Percentiles rank a stretch among this genome's conserved stretches.
phyloP scores from a whole-genome alignment of 2,329 filamentous ascomycete genomes.

The Aureobasidium sp. region DNA sequence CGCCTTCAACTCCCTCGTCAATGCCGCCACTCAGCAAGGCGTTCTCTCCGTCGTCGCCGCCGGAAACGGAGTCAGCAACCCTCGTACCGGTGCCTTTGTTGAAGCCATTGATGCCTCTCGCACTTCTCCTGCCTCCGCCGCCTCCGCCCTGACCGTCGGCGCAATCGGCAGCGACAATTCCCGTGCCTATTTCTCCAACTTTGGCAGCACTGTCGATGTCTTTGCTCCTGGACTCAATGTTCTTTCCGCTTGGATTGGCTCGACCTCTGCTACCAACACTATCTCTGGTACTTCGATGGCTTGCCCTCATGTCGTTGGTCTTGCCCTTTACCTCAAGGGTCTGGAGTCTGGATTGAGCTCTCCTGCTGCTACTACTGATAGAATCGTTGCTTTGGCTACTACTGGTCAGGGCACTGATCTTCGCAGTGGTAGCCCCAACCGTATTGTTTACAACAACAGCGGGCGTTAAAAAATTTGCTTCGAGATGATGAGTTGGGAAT shows the following conservation, averaged over 20 bases:
- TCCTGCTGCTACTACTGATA: conserved; percentile 3
- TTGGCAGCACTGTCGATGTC: conserved; percentile 32
- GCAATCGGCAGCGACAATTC: conserved; percentile 26
- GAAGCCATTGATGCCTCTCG: conserved; percentile 12
- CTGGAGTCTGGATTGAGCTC: conserved; percentile 7
- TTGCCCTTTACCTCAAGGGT: conserved; percentile 51
- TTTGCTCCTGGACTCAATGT: conserved; percentile 33
- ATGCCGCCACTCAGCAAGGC: conserved; percentile 40
- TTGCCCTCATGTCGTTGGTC: conserved; percentile 58
- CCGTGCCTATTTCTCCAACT: conserved; percentile 35
- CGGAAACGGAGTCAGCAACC: conserved; percentile 40
- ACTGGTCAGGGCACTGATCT: conserved; percentile 13
- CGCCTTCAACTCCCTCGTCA: conserved; percentile 47
- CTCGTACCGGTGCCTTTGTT: conserved; percentile 17
- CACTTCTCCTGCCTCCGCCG: conserved; percentile 30
- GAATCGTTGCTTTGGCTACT: conserved; percentile 4
- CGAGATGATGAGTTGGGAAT: no score
- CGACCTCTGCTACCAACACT: conserved; percentile 37
- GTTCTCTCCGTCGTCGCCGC: conserved; percentile 51
- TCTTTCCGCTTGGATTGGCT: conserved; percentile 42
- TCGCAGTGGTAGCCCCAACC: conserved; percentile 8
- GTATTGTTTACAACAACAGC: conserved; percentile 17
- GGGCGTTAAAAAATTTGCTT: not conserved
- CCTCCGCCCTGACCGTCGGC: conserved; percentile 31
- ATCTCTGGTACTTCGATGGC: conserved; percentile 59